Conservation (phyloP, 2,329 filamentous ascomycete genomes). For the Penicillium hesseltinei region DNA sequence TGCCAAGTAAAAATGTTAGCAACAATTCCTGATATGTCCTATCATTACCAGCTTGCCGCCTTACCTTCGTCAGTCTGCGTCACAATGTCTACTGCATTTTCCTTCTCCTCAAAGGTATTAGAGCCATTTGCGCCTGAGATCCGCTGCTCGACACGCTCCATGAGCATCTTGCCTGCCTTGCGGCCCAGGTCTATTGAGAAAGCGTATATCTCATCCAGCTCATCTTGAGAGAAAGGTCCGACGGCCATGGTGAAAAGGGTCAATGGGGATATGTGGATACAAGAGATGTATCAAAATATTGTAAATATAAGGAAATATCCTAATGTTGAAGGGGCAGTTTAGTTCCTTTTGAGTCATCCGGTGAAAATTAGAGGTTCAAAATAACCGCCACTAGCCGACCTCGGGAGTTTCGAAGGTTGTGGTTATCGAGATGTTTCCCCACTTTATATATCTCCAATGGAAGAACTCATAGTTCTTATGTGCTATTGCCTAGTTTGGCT, state of each 20-base stretch:
- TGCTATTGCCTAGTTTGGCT: too few relatives aligned
- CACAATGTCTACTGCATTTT: slow-evolving; percentile 73
- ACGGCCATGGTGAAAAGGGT: slow-evolving; percentile 17
- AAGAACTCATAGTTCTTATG: too few relatives aligned
- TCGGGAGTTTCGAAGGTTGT: not conserved
- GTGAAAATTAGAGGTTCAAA: not conserved
- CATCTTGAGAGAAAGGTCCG: slow-evolving; percentile 31
- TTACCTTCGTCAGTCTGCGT: slow-evolving; percentile 72
- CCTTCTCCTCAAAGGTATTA: slow-evolving; percentile 60
- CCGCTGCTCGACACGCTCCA: slow-evolving; percentile 61
- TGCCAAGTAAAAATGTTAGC: slow-evolving; percentile 31
- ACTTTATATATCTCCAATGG: not conserved
- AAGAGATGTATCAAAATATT: not conserved
- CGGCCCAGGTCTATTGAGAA: slow-evolving; percentile 71
- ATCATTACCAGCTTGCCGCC: not conserved
- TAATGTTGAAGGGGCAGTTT: not conserved
- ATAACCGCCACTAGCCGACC: slow-evolving; percentile 1
- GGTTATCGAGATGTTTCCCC: not conserved
- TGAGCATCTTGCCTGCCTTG: slow-evolving; percentile 65
- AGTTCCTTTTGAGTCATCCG: not conserved
- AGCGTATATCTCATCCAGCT: slow-evolving; percentile 64
- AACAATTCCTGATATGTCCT: not conserved
- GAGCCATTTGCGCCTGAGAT: slow-evolving; percentile 41
- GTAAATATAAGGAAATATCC: not conserved
- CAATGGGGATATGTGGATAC: not conserved